Evolutionary conservation across 202 grass and related monocot genomes (phyloP).

Genomic region (Musa balbisiana): DNA sequence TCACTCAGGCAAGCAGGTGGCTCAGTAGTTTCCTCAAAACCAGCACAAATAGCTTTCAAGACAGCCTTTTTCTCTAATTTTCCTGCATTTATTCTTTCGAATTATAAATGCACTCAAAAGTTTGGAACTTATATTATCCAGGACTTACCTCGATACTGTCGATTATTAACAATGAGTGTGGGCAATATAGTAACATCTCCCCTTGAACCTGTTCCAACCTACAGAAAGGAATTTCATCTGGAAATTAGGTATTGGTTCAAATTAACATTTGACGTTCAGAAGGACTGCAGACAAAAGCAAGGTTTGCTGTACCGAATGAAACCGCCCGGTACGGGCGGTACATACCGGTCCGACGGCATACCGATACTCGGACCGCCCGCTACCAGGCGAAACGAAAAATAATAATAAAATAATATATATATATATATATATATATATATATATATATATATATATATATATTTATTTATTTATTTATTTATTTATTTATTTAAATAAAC

Average conservation of each 20-base stretch:
- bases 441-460: no score
- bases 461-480: no score
- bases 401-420: no score
- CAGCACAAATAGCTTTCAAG: constrained; percentile 92
- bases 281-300: constrained; percentile 5
- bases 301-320: no score
- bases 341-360: no score
- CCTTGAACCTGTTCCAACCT: constrained; percentile 93
- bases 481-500: no score
- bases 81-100: constrained; percentile 36
- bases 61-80: constrained; percentile 92
- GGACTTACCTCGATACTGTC: constrained; percentile 78
- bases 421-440: no score
- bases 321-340: no score
- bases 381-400: no score
- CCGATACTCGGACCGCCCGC: no score
- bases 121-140: neutral
- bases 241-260: constrained; percentile 1
- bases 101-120: neutral
- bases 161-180: constrained; percentile 89
- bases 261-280: neutral
- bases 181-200: constrained; percentile 99
- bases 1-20: constrained; percentile 88
- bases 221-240: constrained; percentile 9
- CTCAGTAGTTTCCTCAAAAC: constrained; percentile 97